Evolutionary conservation across 805 yeast genomes (phyloP), one percentile per base, ranked within the genome.

Genomic region (Teunomyces stri): DNA sequence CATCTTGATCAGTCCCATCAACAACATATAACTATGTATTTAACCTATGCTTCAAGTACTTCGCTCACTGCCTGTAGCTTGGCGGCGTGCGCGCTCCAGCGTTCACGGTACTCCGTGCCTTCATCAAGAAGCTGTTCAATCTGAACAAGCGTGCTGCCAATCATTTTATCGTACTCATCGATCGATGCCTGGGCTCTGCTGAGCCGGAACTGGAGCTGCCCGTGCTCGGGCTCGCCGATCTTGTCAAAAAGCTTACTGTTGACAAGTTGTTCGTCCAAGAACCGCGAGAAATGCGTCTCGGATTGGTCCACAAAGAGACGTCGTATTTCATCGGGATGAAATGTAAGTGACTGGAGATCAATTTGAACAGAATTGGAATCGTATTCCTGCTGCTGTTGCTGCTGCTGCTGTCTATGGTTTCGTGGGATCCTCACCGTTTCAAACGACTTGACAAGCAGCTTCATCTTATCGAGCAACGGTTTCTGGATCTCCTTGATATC

Each of bases 1-100:
- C 38, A 89, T 95, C 43, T 76, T 91, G 56, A 84, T 94, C 45
- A 82, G 86, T 45, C 75, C 78, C 13, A 51, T 63, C 34, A 15
- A 16, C 34, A 29, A 27, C 22, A 29, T 39, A n/a, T 39, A 39
- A 39, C 18, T 18, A 27, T n/a, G 20, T n/a, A 37, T 20, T 18
- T 37, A 37, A 37, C 12, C 6, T 30, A n/a, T 31, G 16, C 16
- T n/a, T n/a, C 34, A 11, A 39, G 42, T 13, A n/a, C 58, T 5
- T 57, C 55, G 44, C 54, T 61, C 10, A 72, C 54, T 36, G 46
- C 50, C 46, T 64, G 71, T 43, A 72, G 46, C 47, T 59, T 64
- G 15, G 49, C 50, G 2, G 75, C 74, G 50, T 69, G 69, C 9
- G 34, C 48, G 34, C 59, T 54, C 76, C 76, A 72, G 28, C 63